Base-by-base conservation (phyloP, 257 asterid genomes). In the Forsythia suspensa region DNA sequence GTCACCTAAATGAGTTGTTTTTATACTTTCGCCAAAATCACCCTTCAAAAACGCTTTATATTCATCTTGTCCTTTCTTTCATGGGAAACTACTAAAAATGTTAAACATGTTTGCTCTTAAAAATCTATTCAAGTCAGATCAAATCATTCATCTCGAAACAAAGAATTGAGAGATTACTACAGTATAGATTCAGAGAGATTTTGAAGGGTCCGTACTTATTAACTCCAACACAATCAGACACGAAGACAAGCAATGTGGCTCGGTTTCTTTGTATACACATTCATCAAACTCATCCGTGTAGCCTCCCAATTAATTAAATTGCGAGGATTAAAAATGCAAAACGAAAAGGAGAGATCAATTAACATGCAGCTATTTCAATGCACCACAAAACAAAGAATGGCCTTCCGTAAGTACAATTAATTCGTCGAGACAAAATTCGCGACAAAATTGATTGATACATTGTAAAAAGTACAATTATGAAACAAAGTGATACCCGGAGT, bases 401-500 rank as follows among this genome's bases (percentile, higher is more conserved):
- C 8, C 6, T 51, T 8, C 10, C 65, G 9, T 21, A 55, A 6
- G 65, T 18, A 55, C 18, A 55, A 18, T 55, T 18, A 55, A 12
- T 12, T 18, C 18, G 2, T 52, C 61, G 13, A 3, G 4, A 51
- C 61, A 51, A 51, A 51, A 51, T 51, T 51, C 61, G 21, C 61
- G 61, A 51, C 15, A 18, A 38, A 70, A 3, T 4, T 21, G 44
- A 48, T 66, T 74, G 41, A 78, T 75, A 78, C 84, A 85, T 12
- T 51, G 68, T 82, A 84, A 70, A 85, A 39, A 72, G 77, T 74
- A 52, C 29, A 15, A 37, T 20, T 76, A 76, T 84, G 73, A 67
- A 81, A 83, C 90, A 85, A 68, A 74, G 73, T 66, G 81, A 41
- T 80, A 84, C 77, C 79, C 66, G 29, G 59, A 74, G 72, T 57